A percentile compares a stretch with the other conserved stretches of the same genome.
phyloP scores from a whole-genome alignment of 2,329 filamentous ascomycete genomes.

The Blastomyces silverae region DNA sequence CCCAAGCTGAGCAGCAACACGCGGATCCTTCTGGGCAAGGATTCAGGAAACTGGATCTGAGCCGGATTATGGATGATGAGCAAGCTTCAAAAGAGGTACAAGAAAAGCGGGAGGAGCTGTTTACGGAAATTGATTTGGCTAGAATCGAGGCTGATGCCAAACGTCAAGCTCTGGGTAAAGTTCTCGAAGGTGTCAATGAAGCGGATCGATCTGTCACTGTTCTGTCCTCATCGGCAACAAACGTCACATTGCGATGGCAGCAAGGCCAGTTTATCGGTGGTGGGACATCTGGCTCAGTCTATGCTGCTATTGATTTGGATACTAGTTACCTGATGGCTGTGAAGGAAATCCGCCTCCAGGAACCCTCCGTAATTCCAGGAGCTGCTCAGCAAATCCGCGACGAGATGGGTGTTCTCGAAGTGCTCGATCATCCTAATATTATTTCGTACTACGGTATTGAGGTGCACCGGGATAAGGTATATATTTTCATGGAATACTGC shows the following conservation, averaged over 20 bases:
- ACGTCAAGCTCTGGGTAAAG: constrained; percentile 77
- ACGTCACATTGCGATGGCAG: constrained; percentile 94
- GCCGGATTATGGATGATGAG: constrained; percentile 68
- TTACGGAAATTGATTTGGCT: constrained; percentile 68
- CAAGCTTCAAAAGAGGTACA: constrained; percentile 70
- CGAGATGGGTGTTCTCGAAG: constrained; percentile 93
- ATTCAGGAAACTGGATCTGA: constrained; percentile 70
- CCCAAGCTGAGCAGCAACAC: constrained; percentile 85
- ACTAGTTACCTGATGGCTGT: constrained; percentile 96
- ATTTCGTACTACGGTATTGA: constrained; percentile 98
- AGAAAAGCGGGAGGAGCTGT: constrained; percentile 64
- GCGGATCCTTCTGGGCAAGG: constrained; percentile 73
- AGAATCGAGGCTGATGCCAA: constrained; percentile 76
- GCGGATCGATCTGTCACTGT: constrained; percentile 91
- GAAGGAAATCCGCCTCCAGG: constrained; percentile 95
- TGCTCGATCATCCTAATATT: constrained; percentile 94
- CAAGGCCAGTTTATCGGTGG: constrained; percentile 98
- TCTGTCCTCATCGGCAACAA: constrained; percentile 87
- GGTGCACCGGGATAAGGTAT: constrained; percentile 97
- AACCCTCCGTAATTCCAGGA: constrained; percentile 89
- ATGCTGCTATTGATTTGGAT: constrained; percentile 94
- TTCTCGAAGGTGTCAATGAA: constrained; percentile 90
- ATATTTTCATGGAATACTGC: constrained; percentile 99
- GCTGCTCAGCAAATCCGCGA: constrained; percentile 92
- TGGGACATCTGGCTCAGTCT: constrained; percentile 95